These are phyloP conservation scores for Jasminum sambac DNA, from an alignment of 257 asterid species.

Conservation along the genomic window DNA sequence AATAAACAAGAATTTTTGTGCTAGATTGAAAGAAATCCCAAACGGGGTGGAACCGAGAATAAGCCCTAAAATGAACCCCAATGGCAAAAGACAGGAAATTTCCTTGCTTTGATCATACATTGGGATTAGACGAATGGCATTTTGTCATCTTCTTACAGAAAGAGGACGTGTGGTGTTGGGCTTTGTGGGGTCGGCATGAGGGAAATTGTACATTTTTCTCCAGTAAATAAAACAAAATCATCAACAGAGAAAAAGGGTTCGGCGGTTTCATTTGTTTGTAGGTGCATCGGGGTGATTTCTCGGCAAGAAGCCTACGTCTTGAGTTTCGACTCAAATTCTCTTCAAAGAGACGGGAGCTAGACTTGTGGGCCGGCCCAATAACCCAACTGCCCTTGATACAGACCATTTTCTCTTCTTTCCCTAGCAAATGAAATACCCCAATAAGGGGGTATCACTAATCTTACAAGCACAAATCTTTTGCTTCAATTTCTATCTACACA, in stretches of 20 bases:
- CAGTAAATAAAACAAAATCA: conserved; percentile 20
- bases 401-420: no score
- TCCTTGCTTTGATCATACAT: conserved; percentile 24
- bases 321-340: neutral
- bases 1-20: conserved; percentile 45
- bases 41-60: conserved; percentile 29
- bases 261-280: conserved; percentile 4
- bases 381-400: neutral
- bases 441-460: no score
- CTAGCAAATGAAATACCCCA: no score
- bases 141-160: conserved; percentile 24
- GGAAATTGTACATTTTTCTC: conserved; percentile 24
- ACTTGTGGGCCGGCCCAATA: conserved; percentile 12
- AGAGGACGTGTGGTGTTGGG: conserved; percentile 28
- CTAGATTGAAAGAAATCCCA: conserved; percentile 32
- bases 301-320: neutral
- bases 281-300: neutral
- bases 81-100: conserved; percentile 28
- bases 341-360: neutral
- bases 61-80: conserved; percentile 43
- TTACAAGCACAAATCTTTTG: no score
- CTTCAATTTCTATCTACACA: no score
- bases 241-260: conserved; percentile 4
- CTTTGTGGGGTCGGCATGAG: conserved; percentile 34
- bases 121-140: conserved; percentile 16